phyloP scores from a whole-genome alignment of 2,329 filamentous ascomycete species.

The Fusarium sp. region DNA sequence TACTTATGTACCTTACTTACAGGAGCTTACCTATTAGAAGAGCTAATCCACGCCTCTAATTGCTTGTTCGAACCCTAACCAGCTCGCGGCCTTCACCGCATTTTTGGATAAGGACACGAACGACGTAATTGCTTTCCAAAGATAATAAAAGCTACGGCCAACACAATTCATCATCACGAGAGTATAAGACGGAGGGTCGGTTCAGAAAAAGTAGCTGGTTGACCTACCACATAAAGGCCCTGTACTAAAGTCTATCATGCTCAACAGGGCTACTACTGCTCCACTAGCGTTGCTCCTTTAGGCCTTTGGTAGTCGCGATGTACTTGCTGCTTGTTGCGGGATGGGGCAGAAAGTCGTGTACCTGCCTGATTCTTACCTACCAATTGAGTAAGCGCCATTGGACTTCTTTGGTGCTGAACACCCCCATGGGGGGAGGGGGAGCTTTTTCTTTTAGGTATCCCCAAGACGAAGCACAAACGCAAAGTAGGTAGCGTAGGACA shows the following conservation, averaged over 20 bases:
- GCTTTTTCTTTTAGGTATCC: slow-evolving; percentile 29
- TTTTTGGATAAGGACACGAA: slow-evolving; percentile 15
- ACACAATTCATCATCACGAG: slow-evolving; percentile 7
- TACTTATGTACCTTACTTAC: neutral
- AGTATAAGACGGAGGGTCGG: slow-evolving; percentile 5
- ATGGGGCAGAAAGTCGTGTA: slow-evolving; percentile 7
- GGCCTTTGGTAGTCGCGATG: slow-evolving; percentile 6
- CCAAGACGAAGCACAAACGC: slow-evolving; percentile 1
- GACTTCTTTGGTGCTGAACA: neutral
- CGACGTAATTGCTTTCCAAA: slow-evolving; percentile 5
- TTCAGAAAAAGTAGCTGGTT: neutral
- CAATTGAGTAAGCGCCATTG: slow-evolving; percentile 14
- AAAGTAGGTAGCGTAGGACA: neutral
- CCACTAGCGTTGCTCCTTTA: slow-evolving; percentile 28
- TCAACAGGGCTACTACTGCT: slow-evolving; percentile 28
- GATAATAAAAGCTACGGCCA: slow-evolving; percentile 7
- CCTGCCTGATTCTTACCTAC: slow-evolving; percentile 8
- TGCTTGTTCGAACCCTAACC: slow-evolving; percentile 1
- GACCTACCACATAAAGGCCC: slow-evolving; percentile 7
- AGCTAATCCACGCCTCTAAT: neutral
- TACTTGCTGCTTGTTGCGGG: slow-evolving; percentile 3
- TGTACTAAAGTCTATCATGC: slow-evolving; percentile 46
- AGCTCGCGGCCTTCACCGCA: slow-evolving; percentile 24
- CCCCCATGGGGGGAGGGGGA: slow-evolving; percentile 29
- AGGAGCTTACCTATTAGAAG: neutral